Percentiles rank a stretch among this genome's conserved stretches.
Conservation (phyloP, 108 stramenopile genomes). For the Fistulifera pelliculosa region DNA sequence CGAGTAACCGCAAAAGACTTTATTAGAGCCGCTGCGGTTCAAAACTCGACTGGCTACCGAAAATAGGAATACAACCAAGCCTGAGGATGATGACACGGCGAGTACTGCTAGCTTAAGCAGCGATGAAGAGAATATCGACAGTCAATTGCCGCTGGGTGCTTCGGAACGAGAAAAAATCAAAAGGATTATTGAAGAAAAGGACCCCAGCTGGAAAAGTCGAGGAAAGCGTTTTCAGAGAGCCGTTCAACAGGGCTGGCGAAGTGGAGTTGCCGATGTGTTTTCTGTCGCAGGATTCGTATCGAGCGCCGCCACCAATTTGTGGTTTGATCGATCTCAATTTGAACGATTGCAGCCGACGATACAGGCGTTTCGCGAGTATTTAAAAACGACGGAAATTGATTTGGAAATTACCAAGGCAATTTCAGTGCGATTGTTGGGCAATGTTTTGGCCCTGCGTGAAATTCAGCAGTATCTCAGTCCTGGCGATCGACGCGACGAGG, state of each 20-base stretch:
- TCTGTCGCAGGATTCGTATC: slow-evolving; percentile 29
- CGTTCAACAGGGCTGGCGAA: slow-evolving; percentile 6
- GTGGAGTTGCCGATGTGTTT: slow-evolving; percentile 14
- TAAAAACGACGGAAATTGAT: slow-evolving; percentile 25
- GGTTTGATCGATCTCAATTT: slow-evolving; percentile 15
- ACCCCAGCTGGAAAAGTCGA: no score
- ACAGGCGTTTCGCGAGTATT: slow-evolving; percentile 16
- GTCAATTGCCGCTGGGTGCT: no score
- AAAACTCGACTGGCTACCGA: no score
- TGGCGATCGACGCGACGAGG: slow-evolving; percentile 6
- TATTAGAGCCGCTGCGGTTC: no score
- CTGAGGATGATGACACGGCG: no score
- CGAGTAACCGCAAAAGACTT: no score
- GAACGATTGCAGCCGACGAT: slow-evolving; percentile 10
- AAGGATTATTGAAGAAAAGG: no score
- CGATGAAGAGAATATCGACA: no score
- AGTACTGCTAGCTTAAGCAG: no score
- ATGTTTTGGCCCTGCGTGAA: slow-evolving; percentile 17
- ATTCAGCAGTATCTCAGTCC: slow-evolving; percentile 12
- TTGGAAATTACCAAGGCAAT: slow-evolving; percentile 19
- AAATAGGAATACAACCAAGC: no score
- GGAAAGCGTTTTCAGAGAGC: no score
- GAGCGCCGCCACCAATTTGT: slow-evolving; percentile 8
- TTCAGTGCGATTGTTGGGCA: slow-evolving; percentile 11
- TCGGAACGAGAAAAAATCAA: no score